Base-by-base conservation (phyloP, 1,139 yeast species). In the Scheffersomyces insectosa region DNA sequence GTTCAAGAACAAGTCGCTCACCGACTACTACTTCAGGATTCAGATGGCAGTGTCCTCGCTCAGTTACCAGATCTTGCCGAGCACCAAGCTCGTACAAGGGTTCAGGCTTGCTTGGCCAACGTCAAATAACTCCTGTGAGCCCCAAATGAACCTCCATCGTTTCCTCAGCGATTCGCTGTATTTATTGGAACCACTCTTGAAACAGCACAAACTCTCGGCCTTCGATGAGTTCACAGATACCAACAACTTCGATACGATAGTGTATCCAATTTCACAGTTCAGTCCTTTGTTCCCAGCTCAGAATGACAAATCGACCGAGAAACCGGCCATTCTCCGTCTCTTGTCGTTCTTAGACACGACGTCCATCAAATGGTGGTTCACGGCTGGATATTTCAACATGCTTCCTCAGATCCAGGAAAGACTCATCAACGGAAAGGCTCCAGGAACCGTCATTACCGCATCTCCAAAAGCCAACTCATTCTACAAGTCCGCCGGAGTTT, bases 361-460 rank as follows among this genome's bases (percentile, higher is more conserved):
- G 3, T 60, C 68, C 23, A 77, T 83, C 40, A 76, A 75, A 45
- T 93, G 97, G 96, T 79, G 88, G 56, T 85, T 93, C 55, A 95
- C 99, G 0, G 97, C 99, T 0, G 99, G 99, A 1, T 93, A 93
- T 63, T 95, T 93, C 71, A 95, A 93, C 62, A 85, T 93, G 80
- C 80, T 85, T 39, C 89, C 96, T 0, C 82, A 82, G 37, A 85
- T 88, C 46, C 82, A 81, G 55, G 66, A 72, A n/a, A 72, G 77
- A 36, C 70, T 93, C 37, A 62, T 89, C 33, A 69, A 70, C 37
- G 79, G 90, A 0, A 71, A 72, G 27, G 85, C 95, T 0, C 48
- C 59, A 11, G 96, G 96, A 1, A 68, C 75, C 1, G 86, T 93
- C 5, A 86, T 93, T 36, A 88, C 97, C 0, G 98, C 98, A 0